Conservation (phyloP, 768 basidiomycete genomes). For the Rhodotorula kratochvilovae region DNA sequence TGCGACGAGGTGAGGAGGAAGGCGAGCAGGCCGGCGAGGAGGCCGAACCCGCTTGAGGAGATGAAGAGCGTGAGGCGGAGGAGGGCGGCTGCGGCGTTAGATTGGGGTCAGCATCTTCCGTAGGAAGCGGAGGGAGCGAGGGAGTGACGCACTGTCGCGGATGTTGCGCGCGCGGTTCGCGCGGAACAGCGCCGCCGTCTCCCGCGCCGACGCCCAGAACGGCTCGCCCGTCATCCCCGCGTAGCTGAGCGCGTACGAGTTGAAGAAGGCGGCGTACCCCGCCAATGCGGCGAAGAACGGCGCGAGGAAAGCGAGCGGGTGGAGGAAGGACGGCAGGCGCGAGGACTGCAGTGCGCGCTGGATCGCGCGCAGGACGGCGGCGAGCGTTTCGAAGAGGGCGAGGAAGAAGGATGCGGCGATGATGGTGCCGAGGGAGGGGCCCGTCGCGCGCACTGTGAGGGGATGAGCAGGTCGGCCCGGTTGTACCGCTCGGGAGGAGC, state of each 20-base stretch:
- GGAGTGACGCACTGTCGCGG: constrained; percentile 22
- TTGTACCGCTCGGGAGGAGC: too few relatives aligned
- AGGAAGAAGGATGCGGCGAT: constrained; percentile 71
- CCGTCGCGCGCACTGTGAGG: constrained; percentile 64
- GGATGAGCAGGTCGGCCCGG: too few relatives aligned
- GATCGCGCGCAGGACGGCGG: constrained; percentile 48
- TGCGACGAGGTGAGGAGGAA: constrained; percentile 73
- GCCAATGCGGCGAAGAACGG: constrained; percentile 49
- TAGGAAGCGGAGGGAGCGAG: neutral
- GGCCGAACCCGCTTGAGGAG: constrained; percentile 70
- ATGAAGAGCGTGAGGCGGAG: constrained; percentile 61
- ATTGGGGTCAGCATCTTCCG: neutral
- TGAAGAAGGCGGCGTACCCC: constrained; percentile 54
- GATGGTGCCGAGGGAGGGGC: constrained; percentile 75
- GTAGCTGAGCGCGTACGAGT: constrained; percentile 67
- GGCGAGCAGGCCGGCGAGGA: constrained; percentile 73
- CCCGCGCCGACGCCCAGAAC: constrained; percentile 60
- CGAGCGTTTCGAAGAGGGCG: constrained; percentile 62
- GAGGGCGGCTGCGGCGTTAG: constrained; percentile 60
- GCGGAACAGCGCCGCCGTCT: constrained; percentile 58
- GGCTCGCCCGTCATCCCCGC: constrained; percentile 69
- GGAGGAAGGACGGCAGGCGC: constrained; percentile 42
- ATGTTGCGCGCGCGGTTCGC: constrained; percentile 54
- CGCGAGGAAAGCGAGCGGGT: constrained; percentile 44
- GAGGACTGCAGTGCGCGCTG: constrained; percentile 31